Percentiles rank a stretch among this genome's conserved stretches.
Evolutionary conservation across 2,329 filamentous ascomycete species (phyloP).

Genomic region (Claviceps purpurea): DNA sequence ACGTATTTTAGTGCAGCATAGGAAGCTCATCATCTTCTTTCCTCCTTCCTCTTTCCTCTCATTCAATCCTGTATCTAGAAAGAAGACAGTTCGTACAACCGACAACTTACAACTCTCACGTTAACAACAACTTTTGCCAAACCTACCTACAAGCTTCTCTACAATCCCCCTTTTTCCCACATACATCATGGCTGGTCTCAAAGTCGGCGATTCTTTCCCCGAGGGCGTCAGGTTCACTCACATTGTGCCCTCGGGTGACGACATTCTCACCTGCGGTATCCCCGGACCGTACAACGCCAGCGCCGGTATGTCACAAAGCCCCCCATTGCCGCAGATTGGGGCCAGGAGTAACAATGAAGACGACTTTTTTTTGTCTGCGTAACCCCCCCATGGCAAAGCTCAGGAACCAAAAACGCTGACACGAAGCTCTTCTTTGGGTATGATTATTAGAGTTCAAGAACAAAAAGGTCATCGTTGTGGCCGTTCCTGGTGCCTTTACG

Average conservation of each 20-base stretch:
- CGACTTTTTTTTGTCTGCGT: not conserved
- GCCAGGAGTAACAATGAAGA: too few species aligned
- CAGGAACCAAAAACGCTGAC: constrained; percentile 1
- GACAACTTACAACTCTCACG: too few species aligned
- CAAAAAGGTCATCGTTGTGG: constrained; percentile 43
- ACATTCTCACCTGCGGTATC: constrained; percentile 63
- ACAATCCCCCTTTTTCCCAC: not conserved
- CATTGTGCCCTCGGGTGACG: constrained; percentile 61
- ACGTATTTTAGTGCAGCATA: too few species aligned
- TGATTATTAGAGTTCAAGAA: constrained; percentile 33
- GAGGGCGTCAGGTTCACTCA: constrained; percentile 71
- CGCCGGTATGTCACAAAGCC: constrained; percentile 38
- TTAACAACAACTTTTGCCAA: too few species aligned
- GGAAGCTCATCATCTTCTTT: too few species aligned
- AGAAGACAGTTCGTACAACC: too few species aligned
- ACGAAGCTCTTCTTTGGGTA: not conserved
- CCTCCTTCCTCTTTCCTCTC: too few species aligned
- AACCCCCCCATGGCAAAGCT: not conserved
- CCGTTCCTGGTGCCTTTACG: constrained; percentile 63
- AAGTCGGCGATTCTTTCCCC: constrained; percentile 75
- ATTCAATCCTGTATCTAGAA: too few species aligned
- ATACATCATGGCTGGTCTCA: constrained; percentile 46
- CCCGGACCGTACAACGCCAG: constrained; percentile 68
- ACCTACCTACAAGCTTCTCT: not conserved
- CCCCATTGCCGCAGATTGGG: not conserved